Evolutionary conservation across 345 rosid species (phyloP).

Genomic region (Eucalyptus curtisii): DNA sequence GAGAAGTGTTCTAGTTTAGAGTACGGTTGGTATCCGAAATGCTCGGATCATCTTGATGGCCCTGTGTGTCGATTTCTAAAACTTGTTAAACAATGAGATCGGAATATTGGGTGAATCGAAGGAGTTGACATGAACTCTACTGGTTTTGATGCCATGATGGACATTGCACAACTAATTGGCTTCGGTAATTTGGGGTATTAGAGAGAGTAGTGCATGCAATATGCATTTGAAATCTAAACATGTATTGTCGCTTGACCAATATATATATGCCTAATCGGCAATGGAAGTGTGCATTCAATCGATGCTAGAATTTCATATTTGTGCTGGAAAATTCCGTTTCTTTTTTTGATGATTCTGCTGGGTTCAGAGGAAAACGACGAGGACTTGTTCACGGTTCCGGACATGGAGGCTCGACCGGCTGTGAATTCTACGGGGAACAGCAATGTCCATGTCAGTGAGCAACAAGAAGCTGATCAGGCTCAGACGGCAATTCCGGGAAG

Average conservation of each 20-base stretch:
- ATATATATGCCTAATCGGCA: neutral
- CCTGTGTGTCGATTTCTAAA: neutral
- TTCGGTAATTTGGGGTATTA: neutral
- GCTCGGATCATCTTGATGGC: neutral
- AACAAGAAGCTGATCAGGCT: neutral
- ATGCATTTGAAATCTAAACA: neutral
- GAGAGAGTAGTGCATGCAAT: neutral
- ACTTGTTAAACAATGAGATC: neutral
- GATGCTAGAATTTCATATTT: neutral
- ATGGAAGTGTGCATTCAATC: neutral
- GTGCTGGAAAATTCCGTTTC: neutral
- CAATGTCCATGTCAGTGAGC: neutral
- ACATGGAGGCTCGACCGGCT: conserved; percentile 32
- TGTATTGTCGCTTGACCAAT: neutral
- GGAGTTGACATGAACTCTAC: neutral
- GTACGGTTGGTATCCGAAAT: neutral
- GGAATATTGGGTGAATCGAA: neutral
- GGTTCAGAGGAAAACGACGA: conserved; percentile 58
- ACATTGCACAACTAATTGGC: neutral
- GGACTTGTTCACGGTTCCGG: conserved; percentile 58
- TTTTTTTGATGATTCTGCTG: neutral
- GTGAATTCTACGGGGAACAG: neutral
- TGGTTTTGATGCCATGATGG: neutral
- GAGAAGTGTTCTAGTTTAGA: neutral
- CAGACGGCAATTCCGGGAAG: neutral